A percentile compares a stretch with the other conserved stretches of the same genome.
Evolutionary conservation across 1,284 basidiomycete genomes (phyloP).

Genomic region (Leccinum insigne): DNA sequence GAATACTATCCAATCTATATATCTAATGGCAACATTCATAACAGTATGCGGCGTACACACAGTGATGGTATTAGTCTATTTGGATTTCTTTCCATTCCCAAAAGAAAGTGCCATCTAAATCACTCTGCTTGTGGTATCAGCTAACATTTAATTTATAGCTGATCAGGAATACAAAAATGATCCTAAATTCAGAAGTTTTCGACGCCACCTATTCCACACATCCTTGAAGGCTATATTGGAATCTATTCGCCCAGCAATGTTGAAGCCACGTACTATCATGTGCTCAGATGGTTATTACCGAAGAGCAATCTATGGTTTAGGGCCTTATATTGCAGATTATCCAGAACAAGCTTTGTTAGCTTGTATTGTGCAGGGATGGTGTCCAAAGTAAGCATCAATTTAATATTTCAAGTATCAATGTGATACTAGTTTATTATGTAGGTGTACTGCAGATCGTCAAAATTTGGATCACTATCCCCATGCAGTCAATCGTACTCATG

Average conservation of each 20-base stretch:
- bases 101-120: neutral
- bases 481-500: neutral
- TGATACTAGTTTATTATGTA: neutral
- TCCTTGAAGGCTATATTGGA: neutral
- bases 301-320: neutral
- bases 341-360: neutral
- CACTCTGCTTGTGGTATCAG: neutral
- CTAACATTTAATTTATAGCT: neutral
- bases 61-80: neutral
- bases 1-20: neutral
- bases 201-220: neutral
- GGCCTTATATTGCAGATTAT: neutral
- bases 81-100: neutral
- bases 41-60: neutral
- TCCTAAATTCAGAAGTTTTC: neutral
- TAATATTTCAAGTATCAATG: neutral
- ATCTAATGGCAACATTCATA: neutral
- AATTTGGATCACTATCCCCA: neutral
- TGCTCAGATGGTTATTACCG: neutral
- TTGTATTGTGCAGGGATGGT: slow-evolving; percentile 1
- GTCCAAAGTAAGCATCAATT: neutral
- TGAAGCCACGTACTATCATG: neutral
- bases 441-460: neutral
- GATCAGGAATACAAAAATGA: neutral
- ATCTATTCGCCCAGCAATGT: neutral